These are phyloP conservation scores for Evansstolkia leycettana DNA, from an alignment of 495 filamentous ascomycete species.

Conservation along the genomic window DNA sequence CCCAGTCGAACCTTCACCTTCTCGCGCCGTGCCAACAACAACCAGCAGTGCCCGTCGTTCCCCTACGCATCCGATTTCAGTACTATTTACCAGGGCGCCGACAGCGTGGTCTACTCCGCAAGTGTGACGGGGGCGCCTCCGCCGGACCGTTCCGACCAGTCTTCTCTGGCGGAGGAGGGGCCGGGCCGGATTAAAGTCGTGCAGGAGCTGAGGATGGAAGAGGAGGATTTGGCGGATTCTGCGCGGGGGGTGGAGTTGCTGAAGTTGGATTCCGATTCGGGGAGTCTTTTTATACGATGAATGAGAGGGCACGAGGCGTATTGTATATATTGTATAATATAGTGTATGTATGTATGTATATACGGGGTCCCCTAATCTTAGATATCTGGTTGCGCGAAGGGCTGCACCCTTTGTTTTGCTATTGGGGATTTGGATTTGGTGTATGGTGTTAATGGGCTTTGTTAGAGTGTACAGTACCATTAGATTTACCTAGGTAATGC, in stretches of 20 bases:
- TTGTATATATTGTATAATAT: too few species aligned
- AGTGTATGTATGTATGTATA: too few species aligned
- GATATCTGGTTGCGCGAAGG: too few species aligned
- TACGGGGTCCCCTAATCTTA: too few species aligned
- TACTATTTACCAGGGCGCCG: conserved; percentile 7
- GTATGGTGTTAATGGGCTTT: too few species aligned
- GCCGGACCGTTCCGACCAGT: conserved; percentile 5
- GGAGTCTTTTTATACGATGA: too few species aligned
- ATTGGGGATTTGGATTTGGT: too few species aligned
- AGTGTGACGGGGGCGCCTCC: conserved; percentile 11
- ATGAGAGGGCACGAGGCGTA: too few species aligned
- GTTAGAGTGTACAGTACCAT: too few species aligned
- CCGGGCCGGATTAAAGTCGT: conserved; percentile 20
- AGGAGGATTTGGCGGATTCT: conserved; percentile 6
- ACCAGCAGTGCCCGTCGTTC: too few species aligned
- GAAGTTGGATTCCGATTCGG: conserved; percentile 2
- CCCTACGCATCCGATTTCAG: conserved; percentile 13
- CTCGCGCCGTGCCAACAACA: conserved; percentile 4
- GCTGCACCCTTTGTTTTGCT: too few species aligned
- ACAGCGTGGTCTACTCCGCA: conserved; percentile 11
- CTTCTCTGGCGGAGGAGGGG: background rate
- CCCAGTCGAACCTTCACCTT: conserved; percentile 26
- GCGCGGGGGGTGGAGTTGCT: background rate
- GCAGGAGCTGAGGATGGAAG: conserved; percentile 15
- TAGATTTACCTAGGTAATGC: too few species aligned